phyloP scores from a whole-genome alignment of 225 moss, liverwort and hornwort species.

The Marchantia paleacea region DNA sequence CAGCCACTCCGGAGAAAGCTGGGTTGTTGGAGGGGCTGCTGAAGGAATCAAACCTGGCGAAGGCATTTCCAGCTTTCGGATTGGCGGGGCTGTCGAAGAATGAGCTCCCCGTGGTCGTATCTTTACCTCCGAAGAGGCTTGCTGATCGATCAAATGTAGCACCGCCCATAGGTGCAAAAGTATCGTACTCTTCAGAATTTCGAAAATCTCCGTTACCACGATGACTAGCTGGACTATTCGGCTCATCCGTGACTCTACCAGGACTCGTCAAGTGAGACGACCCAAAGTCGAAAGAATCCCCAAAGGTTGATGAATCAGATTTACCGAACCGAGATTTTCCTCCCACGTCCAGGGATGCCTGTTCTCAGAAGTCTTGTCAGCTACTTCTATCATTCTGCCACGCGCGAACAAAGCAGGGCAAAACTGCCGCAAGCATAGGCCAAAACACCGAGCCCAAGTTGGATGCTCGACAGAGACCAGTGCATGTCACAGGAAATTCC shows the following conservation, averaged over 20 bases:
- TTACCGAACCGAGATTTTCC: slow-evolving; percentile 41
- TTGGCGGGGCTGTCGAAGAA: slow-evolving; percentile 59
- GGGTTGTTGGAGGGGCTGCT: slow-evolving; percentile 33
- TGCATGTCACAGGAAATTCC: neutral
- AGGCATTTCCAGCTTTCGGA: slow-evolving; percentile 34
- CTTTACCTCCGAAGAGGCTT: slow-evolving; percentile 58
- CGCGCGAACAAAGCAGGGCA: neutral
- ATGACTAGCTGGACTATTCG: slow-evolving; percentile 45
- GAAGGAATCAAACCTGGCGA: slow-evolving; percentile 48
- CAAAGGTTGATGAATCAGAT: slow-evolving; percentile 40
- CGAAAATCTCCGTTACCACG: slow-evolving; percentile 57
- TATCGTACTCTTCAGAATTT: slow-evolving; percentile 63
- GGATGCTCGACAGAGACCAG: neutral
- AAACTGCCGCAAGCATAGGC: neutral
- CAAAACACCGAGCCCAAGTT: neutral
- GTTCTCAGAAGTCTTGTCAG: slow-evolving; percentile 6
- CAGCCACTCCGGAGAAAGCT: slow-evolving; percentile 11
- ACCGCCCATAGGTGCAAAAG: slow-evolving; percentile 57
- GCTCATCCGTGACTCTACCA: slow-evolving; percentile 42
- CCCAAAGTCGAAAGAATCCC: slow-evolving; percentile 69
- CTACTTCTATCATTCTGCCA: neutral
- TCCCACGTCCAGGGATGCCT: slow-evolving; percentile 44
- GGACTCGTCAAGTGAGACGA: slow-evolving; percentile 61
- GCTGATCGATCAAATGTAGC: slow-evolving; percentile 72
- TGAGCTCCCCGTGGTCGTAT: slow-evolving; percentile 42